These are phyloP conservation scores for Perkinsus olseni DNA, from an alignment of 169 alveolate species.

Conservation along the genomic window DNA sequence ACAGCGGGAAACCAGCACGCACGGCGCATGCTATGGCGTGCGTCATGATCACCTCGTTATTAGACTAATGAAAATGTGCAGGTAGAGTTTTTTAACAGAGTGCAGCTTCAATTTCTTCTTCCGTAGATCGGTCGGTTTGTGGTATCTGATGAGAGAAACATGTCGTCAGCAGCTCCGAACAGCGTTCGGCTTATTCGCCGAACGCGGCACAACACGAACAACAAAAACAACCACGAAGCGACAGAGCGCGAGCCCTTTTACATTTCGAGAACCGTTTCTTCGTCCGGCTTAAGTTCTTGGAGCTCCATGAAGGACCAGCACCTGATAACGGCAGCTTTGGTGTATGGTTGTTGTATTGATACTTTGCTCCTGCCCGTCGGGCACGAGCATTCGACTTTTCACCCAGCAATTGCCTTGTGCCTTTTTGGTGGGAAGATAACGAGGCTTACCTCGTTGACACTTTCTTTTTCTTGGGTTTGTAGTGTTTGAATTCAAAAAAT, in stretches of 20 bases:
- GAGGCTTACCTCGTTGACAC: slow-evolving; percentile 14
- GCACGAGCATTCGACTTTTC: too few relatives aligned
- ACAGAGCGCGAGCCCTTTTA: background rate
- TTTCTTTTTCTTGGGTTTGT: slow-evolving; percentile 37
- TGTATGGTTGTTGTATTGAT: too few relatives aligned
- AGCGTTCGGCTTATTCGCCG: background rate
- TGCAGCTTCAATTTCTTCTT: background rate
- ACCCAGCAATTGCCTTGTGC: too few relatives aligned
- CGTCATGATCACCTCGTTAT: background rate
- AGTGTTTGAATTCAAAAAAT: slow-evolving; percentile 37
- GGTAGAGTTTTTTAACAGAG: slow-evolving; percentile 4
- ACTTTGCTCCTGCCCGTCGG: too few relatives aligned
- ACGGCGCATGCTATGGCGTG: background rate
- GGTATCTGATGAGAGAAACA: background rate
- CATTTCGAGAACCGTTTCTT: slow-evolving; percentile 12
- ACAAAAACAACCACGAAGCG: too few relatives aligned
- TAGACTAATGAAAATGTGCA: background rate
- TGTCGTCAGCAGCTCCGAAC: background rate
- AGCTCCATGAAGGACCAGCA: slow-evolving; percentile 41
- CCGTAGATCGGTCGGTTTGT: slow-evolving; percentile 11
- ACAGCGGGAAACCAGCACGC: too few relatives aligned
- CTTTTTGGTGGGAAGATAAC: too few relatives aligned
- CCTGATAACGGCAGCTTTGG: background rate
- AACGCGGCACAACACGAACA: too few relatives aligned
- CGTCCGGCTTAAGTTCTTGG: slow-evolving; percentile 28